Conservation (phyloP, 2,329 filamentous ascomycete genomes). For the Cytospora chrysosperma region DNA sequence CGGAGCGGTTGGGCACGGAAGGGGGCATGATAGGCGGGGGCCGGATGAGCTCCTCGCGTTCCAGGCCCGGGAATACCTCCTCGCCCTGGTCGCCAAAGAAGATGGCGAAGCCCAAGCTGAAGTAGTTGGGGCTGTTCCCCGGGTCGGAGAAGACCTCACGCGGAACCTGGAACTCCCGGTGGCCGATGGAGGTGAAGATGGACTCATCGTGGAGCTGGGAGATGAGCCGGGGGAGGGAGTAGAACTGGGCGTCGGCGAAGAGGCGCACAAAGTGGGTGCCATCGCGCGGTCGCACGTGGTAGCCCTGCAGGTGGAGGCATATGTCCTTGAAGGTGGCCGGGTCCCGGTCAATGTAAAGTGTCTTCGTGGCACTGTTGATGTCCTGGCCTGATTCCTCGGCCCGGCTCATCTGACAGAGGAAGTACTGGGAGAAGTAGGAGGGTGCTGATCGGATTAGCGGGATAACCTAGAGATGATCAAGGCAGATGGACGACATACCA, state of each 20-base stretch:
- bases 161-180: conserved; percentile 83
- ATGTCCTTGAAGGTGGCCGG: conserved; percentile 88
- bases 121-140: conserved; percentile 94
- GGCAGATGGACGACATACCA: conserved; percentile 45
- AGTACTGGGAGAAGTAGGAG: conserved; percentile 95
- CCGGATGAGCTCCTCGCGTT: conserved; percentile 74
- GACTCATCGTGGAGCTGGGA: conserved; percentile 88
- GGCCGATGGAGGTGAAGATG: conserved; percentile 89
- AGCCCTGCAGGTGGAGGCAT: conserved; percentile 85
- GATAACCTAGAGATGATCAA: neutral
- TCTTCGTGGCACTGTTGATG: conserved; percentile 56
- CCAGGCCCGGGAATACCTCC: conserved; percentile 83
- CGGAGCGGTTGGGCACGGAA: conserved; percentile 74
- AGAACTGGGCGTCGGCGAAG: conserved; percentile 94
- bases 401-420: conserved; percentile 73
- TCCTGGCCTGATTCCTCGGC: conserved; percentile 60
- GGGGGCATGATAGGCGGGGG: conserved; percentile 86
- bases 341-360: conserved; percentile 93
- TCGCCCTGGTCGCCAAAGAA: conserved; percentile 75
- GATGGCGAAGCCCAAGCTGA: conserved; percentile 83
- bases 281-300: conserved; percentile 79
- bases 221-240: conserved; percentile 82
- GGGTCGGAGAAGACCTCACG: conserved; percentile 82
- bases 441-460: conserved; percentile 59
- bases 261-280: conserved; percentile 86